Base-by-base conservation (phyloP, 768 basidiomycete genomes). In the Chalciporus pseudorubinellus region DNA sequence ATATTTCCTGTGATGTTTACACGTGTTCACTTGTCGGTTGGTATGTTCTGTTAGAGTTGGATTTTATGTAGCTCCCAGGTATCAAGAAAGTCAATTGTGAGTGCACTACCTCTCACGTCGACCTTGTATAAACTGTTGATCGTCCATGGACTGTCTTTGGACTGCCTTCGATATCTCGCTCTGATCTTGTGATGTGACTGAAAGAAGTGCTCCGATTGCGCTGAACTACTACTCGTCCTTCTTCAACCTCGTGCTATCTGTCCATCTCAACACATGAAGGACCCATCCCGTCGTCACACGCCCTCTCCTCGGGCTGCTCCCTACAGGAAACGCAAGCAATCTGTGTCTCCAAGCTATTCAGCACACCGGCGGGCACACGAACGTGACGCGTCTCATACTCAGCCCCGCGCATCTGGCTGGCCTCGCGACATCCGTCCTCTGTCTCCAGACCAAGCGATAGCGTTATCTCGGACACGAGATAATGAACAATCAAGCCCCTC, bases 201-300 rank as follows among this genome's bases (percentile, higher is more conserved):
- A 36, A 36, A 36, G 34, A 16, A 6, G 16, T 2, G 6, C 7
- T 16, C 34, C 34, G 34, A 36, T 36, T 16, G 34, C 19, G 43
- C 36, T 24, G 1, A 33, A 26, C 28, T 31, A n/a, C n/a, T n/a
- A n/a, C n/a, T n/a, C 19, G 49, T 18, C 24, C 45, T 59, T 44
- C 48, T 55, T 33, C 38, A 28, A 31, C 41, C 46, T 18, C 31
- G 62, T 59, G 53, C 58, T 53, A 39, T 48, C 50, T 62, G 53
- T 22, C 43, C 9, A 24, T 45, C 39, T 33, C 22, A 51, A 44
- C 51, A 31, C 62, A 65, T 66, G 63, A 65, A 59, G 59, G 63
- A 57, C 62, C 45, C 49, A 14, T 47, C 59, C 18, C 61, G 59
- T 57, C 54, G 53, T 44, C 55, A 44, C 7, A 16, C 31, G 19